Evolutionary conservation across 345 rosid genomes (phyloP), one percentile per base, ranked within the genome.

Genomic region (Hevea brasiliensis): DNA sequence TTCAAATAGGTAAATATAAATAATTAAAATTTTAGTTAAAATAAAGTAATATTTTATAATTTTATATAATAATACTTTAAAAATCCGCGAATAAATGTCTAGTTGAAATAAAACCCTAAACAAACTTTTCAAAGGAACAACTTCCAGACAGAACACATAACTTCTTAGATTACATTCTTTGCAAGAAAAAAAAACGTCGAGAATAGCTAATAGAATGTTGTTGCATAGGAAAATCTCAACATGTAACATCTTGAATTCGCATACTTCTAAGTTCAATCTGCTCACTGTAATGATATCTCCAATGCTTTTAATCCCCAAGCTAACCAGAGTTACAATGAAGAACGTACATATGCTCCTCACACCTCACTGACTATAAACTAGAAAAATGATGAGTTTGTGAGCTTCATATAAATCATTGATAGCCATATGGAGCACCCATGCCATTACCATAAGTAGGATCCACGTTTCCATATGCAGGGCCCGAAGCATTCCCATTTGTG

Each of bases 231-330:
- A n/a, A 23, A 15, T 58, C 48, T 4, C 44, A 6, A 59, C 54
- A 71, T 71, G 44, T 21, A n/a, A 58, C 40, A 44, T 51, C 17
- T 23, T 21, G n/a, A n/a, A n/a, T n/a, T n/a, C 74, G 41, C 50
- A 50, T 35, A 32, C n/a, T 60, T 48, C 41, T 1, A 29, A 61
- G 37, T 47, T 59, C 47, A 60, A 47, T 32, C 45, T n/a, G 67
- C 42, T 32, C 29, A 45, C 15, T 13, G 41, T 8, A 37, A 54
- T 12, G 1, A 27, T 17, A 48, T 35, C 35, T 40, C 68, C 40
- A 51, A 40, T 9, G 56, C 27, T 3, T 17, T 63, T 50, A 68
- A n/a, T 29, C 53, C 55, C 56, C 29, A 29, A 20, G 9, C 48
- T 18, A 62, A 40, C 26, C 3, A 72, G 0, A 24, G 24, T 13